Evolutionary conservation across 176 grass and related monocot species (phyloP).

Genomic region (Aegilops bicornis): DNA sequence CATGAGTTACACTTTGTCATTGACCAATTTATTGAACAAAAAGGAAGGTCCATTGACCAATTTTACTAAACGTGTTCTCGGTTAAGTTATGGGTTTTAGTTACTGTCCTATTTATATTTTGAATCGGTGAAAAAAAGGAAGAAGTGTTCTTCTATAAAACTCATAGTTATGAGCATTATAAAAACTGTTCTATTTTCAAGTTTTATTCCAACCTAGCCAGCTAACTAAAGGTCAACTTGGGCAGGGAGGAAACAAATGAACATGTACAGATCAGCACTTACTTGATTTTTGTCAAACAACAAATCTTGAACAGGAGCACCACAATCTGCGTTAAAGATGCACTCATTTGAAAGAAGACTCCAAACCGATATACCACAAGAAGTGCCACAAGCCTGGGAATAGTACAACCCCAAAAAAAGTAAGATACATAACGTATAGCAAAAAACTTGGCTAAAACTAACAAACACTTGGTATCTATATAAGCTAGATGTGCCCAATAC

Average conservation of each 20-base stretch:
- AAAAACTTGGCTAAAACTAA: neutral
- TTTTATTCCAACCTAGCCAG: constrained; percentile 2
- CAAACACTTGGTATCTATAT: neutral
- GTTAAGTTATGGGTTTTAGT: constrained; percentile 8
- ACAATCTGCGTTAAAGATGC: constrained; percentile 69
- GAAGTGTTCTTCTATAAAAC: neutral
- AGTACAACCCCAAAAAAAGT: constrained; percentile 13
- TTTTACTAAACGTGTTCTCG: neutral
- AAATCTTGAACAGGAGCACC: constrained; percentile 79
- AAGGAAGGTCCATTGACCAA: neutral
- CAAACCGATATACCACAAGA: constrained; percentile 81
- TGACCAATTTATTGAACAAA: neutral
- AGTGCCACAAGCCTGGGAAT: constrained; percentile 69
- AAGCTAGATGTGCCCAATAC: constrained; percentile 41
- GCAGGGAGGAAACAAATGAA: neutral
- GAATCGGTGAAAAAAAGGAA: neutral
- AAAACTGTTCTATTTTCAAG: neutral
- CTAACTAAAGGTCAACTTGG: neutral
- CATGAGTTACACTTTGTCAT: neutral
- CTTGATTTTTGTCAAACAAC: constrained; percentile 84
- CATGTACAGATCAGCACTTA: constrained; percentile 39
- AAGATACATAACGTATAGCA: neutral
- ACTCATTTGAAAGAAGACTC: constrained; percentile 86
- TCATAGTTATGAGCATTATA: neutral
- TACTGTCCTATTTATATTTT: neutral